Base-by-base conservation (phyloP, 1,284 basidiomycete genomes). In the Xerocomus cyaneibrunnescens region DNA sequence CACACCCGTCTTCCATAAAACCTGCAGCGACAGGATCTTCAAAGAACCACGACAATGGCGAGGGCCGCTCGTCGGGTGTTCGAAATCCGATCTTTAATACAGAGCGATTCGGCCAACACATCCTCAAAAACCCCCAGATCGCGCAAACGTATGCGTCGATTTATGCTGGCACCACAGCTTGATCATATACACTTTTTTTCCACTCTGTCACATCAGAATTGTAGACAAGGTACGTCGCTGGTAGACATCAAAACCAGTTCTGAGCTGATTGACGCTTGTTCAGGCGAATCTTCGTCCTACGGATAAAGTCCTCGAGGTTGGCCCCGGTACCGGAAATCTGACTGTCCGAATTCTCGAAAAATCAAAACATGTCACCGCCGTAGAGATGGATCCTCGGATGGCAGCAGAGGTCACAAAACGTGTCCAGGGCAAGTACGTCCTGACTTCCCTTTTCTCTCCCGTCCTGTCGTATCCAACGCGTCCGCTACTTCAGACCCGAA, bases 321-420 rank as follows among this genome's bases (percentile, higher is more conserved):
- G 96, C 67, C 97, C 97, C 12, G 97, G 97, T 74, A 99, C 97
- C 3, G 97, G 97, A 59, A 99, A 99, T 69, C 71, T 99, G 66
- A 99, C 97, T 0, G 88, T 98, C 16, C 80, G 90, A 62, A 99
- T 99, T 57, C 75, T 99, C 34, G 93, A 98, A 64, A 90, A 94
- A 72, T 91, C 91, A 56, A 95, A 96, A 67, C 88, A 90, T 75
- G 87, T 92, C 27, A 92, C 90, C 0, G 96, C 94, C 1, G 86
- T 98, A 27, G 97, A 99, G 71, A 97, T 98, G 93, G 97, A 99
- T 69, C 97, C 97, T 58, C 85, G 97, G 34, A 98, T 99, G 96
- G 96, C 95, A 17, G 94, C 94, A 41, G 96, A 99, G 70, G 81
- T 99, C 50, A 91, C 91, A 52, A 99, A 99, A 73, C 88, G 97